Evolutionary conservation across 208 protist genomes (phyloP).

Genomic region (Acanthamoeba sp.): DNA sequence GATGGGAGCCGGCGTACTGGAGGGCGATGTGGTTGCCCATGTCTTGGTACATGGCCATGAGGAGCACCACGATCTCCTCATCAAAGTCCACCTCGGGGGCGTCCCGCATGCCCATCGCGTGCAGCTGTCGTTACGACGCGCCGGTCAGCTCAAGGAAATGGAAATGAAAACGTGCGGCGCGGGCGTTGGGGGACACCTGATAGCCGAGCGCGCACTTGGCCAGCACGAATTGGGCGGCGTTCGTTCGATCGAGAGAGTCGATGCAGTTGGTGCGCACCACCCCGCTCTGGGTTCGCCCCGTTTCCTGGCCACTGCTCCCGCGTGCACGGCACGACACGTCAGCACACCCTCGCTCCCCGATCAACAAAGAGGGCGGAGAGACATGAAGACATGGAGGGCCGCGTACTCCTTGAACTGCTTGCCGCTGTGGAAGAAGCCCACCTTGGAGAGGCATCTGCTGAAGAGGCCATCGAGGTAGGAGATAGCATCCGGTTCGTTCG

Average conservation of each 20-base stretch:
- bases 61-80: conserved; percentile 76
- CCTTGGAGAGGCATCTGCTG: background rate
- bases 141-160: background rate
- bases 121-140: conserved; percentile 73
- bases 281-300: conserved; percentile 90
- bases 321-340: background rate
- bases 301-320: background rate
- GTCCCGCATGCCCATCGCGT: conserved; percentile 84
- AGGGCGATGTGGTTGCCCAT: conserved; percentile 89
- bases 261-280: conserved; percentile 97
- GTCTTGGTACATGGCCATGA: conserved; percentile 89
- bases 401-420: conserved; percentile 11
- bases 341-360: too few relatives aligned
- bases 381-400: background rate
- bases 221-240: conserved; percentile 96
- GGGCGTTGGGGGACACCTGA: conserved; percentile 60
- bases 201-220: conserved; percentile 88
- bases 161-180: background rate
- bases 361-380: background rate
- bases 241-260: conserved; percentile 98
- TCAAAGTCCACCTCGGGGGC: conserved; percentile 82
- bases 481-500: conserved; percentile 34
- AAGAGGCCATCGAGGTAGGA: conserved; percentile 29
- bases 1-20: conserved; percentile 79
- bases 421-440: conserved; percentile 59